These are phyloP conservation scores for Bidens hawaiensis DNA, from an alignment of 140 eudicot species.

Conservation along the genomic window DNA sequence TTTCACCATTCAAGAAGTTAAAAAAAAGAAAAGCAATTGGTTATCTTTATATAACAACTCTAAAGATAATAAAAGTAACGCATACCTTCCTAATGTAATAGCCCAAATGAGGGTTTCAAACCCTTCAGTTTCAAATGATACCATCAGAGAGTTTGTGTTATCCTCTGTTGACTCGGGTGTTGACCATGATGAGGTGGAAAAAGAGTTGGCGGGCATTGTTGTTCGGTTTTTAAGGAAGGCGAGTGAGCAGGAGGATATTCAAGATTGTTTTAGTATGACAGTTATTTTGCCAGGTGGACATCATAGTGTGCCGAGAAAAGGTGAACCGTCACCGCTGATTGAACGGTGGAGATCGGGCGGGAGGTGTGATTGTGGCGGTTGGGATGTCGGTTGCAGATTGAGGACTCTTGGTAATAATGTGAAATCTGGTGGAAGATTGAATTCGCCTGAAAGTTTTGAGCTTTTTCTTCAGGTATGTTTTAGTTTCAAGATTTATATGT, in stretches of 20 bases:
- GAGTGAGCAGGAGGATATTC: slow-evolving; percentile 11
- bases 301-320: slow-evolving; percentile 72
- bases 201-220: slow-evolving; percentile 76
- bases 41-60: slow-evolving; percentile 40
- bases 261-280: slow-evolving; percentile 35
- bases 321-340: slow-evolving; percentile 62
- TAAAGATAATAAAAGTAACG: slow-evolving; percentile 39
- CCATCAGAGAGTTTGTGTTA: slow-evolving; percentile 55
- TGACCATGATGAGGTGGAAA: slow-evolving; percentile 24
- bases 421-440: slow-evolving; percentile 14
- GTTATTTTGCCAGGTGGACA: slow-evolving; percentile 77
- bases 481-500: not conserved
- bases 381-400: slow-evolving; percentile 88
- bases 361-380: slow-evolving; percentile 89
- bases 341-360: slow-evolving; percentile 83
- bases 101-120: slow-evolving; percentile 77
- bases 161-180: slow-evolving; percentile 35
- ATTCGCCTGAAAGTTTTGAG: slow-evolving; percentile 33
- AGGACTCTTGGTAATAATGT: slow-evolving; percentile 37
- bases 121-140: slow-evolving; percentile 4
- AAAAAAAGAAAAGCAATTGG: slow-evolving; percentile 63
- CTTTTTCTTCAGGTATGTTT: slow-evolving; percentile 68
- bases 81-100: slow-evolving; percentile 48
- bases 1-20: slow-evolving; percentile 59
- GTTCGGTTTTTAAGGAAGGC: slow-evolving; percentile 30